These are phyloP conservation scores for Scortechinia acanthostroma DNA, from an alignment of 2,329 filamentous ascomycete species.

Conservation along the genomic window DNA sequence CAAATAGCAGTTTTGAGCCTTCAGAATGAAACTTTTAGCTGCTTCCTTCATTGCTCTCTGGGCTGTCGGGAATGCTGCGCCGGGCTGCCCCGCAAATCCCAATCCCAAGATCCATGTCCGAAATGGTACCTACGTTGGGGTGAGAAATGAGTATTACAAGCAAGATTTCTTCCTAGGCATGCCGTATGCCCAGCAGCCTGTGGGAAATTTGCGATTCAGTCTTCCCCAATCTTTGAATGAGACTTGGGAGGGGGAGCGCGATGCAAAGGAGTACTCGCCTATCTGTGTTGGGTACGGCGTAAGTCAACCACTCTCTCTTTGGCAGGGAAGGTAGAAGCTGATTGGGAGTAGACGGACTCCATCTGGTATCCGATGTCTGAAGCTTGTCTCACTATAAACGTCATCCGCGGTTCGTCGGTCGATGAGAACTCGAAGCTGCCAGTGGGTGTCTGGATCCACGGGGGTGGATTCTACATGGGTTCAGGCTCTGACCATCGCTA, in stretches of 20 bases:
- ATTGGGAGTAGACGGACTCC: slow-evolving; percentile 5
- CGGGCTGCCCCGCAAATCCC: too few species aligned
- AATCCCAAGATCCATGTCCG: too few species aligned
- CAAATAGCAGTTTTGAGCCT: too few species aligned
- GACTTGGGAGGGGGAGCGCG: slow-evolving; percentile 27
- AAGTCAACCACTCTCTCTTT: slow-evolving; percentile 4
- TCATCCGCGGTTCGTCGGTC: slow-evolving; percentile 43
- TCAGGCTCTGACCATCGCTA: slow-evolving; percentile 37
- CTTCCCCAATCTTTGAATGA: slow-evolving; percentile 35
- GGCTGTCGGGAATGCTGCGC: too few species aligned
- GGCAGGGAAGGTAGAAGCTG: slow-evolving; percentile 6
- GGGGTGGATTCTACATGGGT: slow-evolving; percentile 20
- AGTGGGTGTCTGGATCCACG: slow-evolving; percentile 51
- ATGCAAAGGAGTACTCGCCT: slow-evolving; percentile 33
- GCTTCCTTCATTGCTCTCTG: too few species aligned
- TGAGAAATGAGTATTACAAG: slow-evolving; percentile 21
- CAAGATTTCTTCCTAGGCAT: slow-evolving; percentile 38
- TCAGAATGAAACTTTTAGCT: too few species aligned
- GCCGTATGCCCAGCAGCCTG: slow-evolving; percentile 41
- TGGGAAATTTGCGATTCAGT: slow-evolving; percentile 36
- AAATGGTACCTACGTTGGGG: slow-evolving; percentile 33
- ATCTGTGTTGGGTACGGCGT: slow-evolving; percentile 41
- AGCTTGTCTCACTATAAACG: slow-evolving; percentile 55
- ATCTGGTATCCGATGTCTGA: slow-evolving; percentile 25
- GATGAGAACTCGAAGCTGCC: slow-evolving; percentile 33